Base-by-base conservation (phyloP, 2,329 filamentous ascomycete genomes). In the Chlorencoelia australis region DNA sequence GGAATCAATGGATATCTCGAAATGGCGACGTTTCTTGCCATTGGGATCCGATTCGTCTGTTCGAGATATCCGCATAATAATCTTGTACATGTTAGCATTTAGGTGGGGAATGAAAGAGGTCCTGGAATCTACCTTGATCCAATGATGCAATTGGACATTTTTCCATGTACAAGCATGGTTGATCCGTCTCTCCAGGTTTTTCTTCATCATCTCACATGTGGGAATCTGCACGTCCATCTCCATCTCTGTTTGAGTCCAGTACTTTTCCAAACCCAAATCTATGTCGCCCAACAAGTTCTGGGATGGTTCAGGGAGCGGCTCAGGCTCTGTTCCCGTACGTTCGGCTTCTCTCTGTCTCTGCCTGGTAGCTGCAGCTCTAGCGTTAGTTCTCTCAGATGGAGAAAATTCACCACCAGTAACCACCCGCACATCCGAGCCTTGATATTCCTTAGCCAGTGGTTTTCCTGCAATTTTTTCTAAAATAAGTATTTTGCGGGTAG, bases 1-100 rank as follows among this genome's bases (percentile, higher is more conserved):
- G 1, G 79, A 84, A 56, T 85, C 79, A 46, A 85, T 84, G 11
- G 79, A 83, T 38, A 85, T 84, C 51, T 85, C 80, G 46, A 84
- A 84, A 52, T 84, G 79, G 25, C 79, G 69, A 45, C 79, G 68
- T 55, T 81, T 82, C 24, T 50, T 54, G 14, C 51, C 50, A 4
- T 59, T 63, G 7, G 79, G 70, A 47, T 82, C 75, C 20, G 68
- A 67, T 31, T 68, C 63, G 49, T 84, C 79, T 7, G 73, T 65
- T 53, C 75, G 78, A n/a, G 79, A 83, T 22, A 84, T 67, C 20
- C 80, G 76, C 67, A 85, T 75, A 33, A 84, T 75, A 51, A 85
- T 81, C 77, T 82, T 46, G 14, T 17, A n/a, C 16, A 19, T 22
- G 22, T 30, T 25, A 36, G 24, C 13, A 22, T 17, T 3, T 15